phyloP scores from a whole-genome alignment of 1,284 basidiomycete species.

The Melampsora americana region DNA sequence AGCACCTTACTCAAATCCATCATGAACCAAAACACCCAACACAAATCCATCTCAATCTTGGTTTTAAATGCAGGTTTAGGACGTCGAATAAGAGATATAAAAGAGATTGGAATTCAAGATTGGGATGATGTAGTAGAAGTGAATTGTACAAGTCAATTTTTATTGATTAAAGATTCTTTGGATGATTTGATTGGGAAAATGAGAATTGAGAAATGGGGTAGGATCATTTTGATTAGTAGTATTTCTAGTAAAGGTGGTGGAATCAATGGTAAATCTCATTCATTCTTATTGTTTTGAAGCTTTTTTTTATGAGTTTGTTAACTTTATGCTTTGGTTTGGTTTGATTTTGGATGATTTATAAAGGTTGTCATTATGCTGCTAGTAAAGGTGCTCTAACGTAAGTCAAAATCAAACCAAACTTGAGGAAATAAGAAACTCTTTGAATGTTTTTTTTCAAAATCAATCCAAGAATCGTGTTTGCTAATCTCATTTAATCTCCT shows the following conservation, averaged over 20 bases:
- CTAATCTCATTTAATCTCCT: neutral
- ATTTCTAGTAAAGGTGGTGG: constrained; percentile 24
- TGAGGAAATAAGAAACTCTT: no score
- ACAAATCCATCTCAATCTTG: neutral
- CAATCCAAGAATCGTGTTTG: no score
- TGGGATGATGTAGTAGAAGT: constrained; percentile 14
- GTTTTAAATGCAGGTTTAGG: constrained; percentile 12
- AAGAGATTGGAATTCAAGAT: constrained; percentile 12
- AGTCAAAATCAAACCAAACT: neutral
- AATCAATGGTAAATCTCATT: constrained; percentile 1
- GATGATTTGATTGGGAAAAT: constrained; percentile 8
- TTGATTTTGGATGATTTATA: neutral
- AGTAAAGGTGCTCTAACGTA: constrained; percentile 17
- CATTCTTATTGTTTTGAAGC: neutral
- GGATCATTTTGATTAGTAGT: constrained; percentile 21
- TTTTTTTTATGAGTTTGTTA: neutral
- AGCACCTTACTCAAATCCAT: neutral
- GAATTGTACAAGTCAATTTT: constrained; percentile 15
- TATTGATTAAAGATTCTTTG: constrained; percentile 2
- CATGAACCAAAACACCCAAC: neutral
- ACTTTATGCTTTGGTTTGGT: no score
- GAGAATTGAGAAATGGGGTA: constrained; percentile 2
- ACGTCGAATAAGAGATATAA: constrained; percentile 3
- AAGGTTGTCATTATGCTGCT: constrained; percentile 24
- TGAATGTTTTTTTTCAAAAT: no score